Conservation (phyloP, 306 rosid species). For the Astragalus glycyphyllos region DNA sequence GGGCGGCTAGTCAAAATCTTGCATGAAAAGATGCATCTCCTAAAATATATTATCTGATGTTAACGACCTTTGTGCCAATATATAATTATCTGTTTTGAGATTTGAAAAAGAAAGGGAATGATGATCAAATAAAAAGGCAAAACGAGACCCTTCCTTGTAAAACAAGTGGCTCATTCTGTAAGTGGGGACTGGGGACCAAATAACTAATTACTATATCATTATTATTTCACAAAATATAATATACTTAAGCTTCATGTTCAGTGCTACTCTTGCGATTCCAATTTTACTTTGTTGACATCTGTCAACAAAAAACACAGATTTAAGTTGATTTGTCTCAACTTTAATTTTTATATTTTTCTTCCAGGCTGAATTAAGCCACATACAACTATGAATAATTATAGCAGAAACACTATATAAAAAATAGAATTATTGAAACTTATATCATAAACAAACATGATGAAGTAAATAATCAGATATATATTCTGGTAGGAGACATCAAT, state of each 20-base stretch:
- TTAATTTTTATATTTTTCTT: no score
- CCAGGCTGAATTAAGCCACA: not conserved
- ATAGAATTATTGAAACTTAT: slow-evolving; percentile 37
- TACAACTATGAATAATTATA: slow-evolving; percentile 31
- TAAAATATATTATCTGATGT: no score
- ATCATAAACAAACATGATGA: slow-evolving; percentile 41
- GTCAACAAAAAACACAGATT: not conserved
- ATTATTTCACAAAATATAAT: not conserved
- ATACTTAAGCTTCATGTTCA: not conserved
- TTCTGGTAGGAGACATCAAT: not conserved
- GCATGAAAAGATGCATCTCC: not conserved
- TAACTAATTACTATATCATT: not conserved
- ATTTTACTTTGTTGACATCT: not conserved
- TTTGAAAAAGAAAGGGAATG: not conserved
- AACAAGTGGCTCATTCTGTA: no score
- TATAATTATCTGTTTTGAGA: no score
- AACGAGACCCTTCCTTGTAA: not conserved
- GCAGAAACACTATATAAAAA: not conserved
- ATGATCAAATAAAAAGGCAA: not conserved
- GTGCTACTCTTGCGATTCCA: not conserved
- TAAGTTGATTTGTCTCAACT: no score
- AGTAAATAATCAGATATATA: not conserved
- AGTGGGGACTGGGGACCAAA: not conserved
- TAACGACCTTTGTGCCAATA: no score
- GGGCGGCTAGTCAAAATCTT: not conserved